phyloP scores from a whole-genome alignment of 352 stramenopile species.

The Globisporangium parvum region DNA sequence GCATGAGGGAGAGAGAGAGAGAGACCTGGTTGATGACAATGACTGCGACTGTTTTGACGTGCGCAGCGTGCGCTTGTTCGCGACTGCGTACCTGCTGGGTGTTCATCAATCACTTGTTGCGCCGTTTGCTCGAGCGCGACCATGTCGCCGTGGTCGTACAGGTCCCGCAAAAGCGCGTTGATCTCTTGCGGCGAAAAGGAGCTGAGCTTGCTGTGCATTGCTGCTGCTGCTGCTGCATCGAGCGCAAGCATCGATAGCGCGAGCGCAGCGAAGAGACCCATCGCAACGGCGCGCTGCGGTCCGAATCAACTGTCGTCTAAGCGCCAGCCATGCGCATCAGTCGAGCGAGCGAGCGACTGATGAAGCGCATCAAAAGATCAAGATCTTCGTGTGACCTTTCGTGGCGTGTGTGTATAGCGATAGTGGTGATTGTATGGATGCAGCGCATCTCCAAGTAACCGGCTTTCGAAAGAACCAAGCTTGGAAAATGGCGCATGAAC shows the following conservation, averaged over 20 bases:
- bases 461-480: too few relatives aligned
- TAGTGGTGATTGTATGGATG: too few relatives aligned
- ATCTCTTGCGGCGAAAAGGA: slow-evolving; percentile 19
- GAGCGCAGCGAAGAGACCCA: not conserved
- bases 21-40: not conserved
- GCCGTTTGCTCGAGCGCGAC: slow-evolving; percentile 37
- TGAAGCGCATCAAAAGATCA: too few relatives aligned
- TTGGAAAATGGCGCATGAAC: too few relatives aligned
- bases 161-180: slow-evolving; percentile 20
- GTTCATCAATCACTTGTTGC: slow-evolving; percentile 32
- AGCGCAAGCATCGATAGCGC: not conserved
- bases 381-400: too few relatives aligned
- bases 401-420: too few relatives aligned
- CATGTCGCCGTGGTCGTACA: slow-evolving; percentile 43
- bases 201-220: not conserved
- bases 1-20: not conserved
- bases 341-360: too few relatives aligned
- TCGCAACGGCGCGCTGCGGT: not conserved
- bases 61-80: too few relatives aligned
- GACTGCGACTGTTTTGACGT: too few relatives aligned
- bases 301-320: too few relatives aligned
- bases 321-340: not conserved
- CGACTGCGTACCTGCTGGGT: slow-evolving; percentile 21
- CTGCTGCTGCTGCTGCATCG: not conserved
- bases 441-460: too few relatives aligned